Percentiles rank a stretch among this genome's conserved stretches.
Conservation (phyloP, 2,329 filamentous ascomycete genomes). For the Colletotrichum sojae region DNA sequence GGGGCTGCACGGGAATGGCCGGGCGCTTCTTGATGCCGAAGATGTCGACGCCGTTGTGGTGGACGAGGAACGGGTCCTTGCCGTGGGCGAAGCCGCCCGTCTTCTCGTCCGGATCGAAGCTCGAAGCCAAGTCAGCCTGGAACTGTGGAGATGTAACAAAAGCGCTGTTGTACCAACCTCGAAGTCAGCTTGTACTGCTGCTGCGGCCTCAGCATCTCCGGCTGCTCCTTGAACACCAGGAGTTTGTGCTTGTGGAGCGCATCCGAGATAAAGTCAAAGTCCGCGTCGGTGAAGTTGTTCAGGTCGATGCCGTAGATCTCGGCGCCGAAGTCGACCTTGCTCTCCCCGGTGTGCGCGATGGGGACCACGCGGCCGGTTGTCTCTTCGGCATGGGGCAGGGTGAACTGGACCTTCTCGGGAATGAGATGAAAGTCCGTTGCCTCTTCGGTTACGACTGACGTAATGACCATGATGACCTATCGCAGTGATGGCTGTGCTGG, state of each 20-base stretch:
- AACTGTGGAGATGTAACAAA: slow-evolving; percentile 44
- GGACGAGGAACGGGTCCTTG: slow-evolving; percentile 50
- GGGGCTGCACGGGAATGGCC: slow-evolving; percentile 55
- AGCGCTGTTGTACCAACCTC: slow-evolving; percentile 19
- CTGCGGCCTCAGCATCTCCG: slow-evolving; percentile 53
- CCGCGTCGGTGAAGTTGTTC: slow-evolving; percentile 51
- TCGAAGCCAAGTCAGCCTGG: slow-evolving; percentile 19
- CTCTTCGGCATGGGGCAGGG: slow-evolving; percentile 46
- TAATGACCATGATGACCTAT: slow-evolving; percentile 26
- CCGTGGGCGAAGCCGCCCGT: slow-evolving; percentile 56
- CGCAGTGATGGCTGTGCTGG: not conserved
- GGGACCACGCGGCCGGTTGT: slow-evolving; percentile 45
- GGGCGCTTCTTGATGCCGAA: slow-evolving; percentile 58
- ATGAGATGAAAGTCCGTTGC: slow-evolving; percentile 39
- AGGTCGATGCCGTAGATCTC: slow-evolving; percentile 55
- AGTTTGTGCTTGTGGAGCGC: slow-evolving; percentile 61
- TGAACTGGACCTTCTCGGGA: slow-evolving; percentile 41
- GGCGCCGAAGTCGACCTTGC: slow-evolving; percentile 54
- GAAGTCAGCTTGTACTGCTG: slow-evolving; percentile 57
- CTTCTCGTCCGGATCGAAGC: slow-evolving; percentile 40
- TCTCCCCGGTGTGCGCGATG: slow-evolving; percentile 45
- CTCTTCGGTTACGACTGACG: slow-evolving; percentile 44
- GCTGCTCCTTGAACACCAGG: slow-evolving; percentile 59
- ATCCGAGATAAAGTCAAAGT: slow-evolving; percentile 54
- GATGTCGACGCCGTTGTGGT: slow-evolving; percentile 48